Evolutionary conservation across 768 basidiomycete species (phyloP), one percentile per base, ranked within the genome.

Genomic region (Leucocoprinus leucothites): DNA sequence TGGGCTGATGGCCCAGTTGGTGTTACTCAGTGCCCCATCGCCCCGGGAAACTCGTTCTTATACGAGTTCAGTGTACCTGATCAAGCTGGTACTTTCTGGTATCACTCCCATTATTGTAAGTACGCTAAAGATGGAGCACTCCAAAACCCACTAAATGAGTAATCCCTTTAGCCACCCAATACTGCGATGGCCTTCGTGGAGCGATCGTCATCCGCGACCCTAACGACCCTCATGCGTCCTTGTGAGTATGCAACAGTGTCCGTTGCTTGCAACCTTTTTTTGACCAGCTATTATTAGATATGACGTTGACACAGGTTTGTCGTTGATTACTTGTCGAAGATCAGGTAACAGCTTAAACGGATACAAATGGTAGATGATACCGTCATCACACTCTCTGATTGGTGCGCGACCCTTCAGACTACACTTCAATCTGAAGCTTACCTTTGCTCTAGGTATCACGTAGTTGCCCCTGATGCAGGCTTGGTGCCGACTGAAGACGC

Each of bases 151-250:
- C 11, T 26, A 28, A 41, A 41, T 41, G 13, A 3, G 5, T 14
- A 8, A 41, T 16, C 41, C 3, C 9, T 26, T 61, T 60, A 67
- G 72, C 71, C 4, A 73, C 74, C 0, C 82, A 83, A 64, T 82
- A 82, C 54, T 84, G 82, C 48, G 82, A 84, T 51, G 82, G 81
- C 0, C 68, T 83, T 22, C 65, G 82, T 41, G 81, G 81, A 0
- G 69, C 75, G 2, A 35, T 82, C 34, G 71, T 82, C 6, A 66
- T 82, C 13, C 78, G 79, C 35, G 78, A 80, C 38, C 63, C 58
- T 8, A 13, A 51, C 19, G 76, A 78, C 55, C 75, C 76, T 11
- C 67, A 74, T 38, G 58, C 56, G 47, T 34, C n/a, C 25, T 53
- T 41, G 53, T 28, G 16, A 43, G 36, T 24, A 24, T 31, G 31